These are phyloP conservation scores for Cucurbitaria berberidis DNA, from an alignment of 2,329 filamentous ascomycete genomes.

Conservation along the genomic window DNA sequence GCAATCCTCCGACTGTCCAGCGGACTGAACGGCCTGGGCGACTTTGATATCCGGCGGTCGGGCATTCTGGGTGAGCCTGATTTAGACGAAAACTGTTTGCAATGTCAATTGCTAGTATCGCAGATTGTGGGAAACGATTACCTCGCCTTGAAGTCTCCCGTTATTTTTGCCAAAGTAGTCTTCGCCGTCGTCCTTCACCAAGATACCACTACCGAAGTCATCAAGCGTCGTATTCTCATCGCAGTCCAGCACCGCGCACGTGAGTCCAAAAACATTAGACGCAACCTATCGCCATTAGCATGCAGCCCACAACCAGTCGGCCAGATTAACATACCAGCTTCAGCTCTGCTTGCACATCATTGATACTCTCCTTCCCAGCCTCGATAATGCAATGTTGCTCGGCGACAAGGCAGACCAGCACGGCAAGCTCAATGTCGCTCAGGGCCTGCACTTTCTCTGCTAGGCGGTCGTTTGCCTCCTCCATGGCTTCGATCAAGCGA, in stretches of 20 bases:
- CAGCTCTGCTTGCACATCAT: conserved; percentile 76
- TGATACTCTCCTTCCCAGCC: conserved; percentile 66
- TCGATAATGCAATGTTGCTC: conserved; percentile 90
- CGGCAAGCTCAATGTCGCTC: conserved; percentile 85
- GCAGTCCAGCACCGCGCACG: conserved; percentile 74
- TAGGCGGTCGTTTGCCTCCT: conserved; percentile 28
- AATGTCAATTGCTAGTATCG: conserved; percentile 9
- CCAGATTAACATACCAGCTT: conserved; percentile 61
- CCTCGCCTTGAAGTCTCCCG: conserved; percentile 18
- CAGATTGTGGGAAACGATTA: conserved; percentile 6
- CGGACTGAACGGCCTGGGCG: conserved; percentile 36
- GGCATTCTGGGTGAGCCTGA: conserved; percentile 25
- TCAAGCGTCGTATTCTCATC: conserved; percentile 76
- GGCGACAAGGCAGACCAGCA: conserved; percentile 79
- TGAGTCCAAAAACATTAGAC: conserved; percentile 73
- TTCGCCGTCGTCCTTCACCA: conserved; percentile 51
- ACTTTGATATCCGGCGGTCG: conserved; percentile 42
- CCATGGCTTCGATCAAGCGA: conserved; percentile 13
- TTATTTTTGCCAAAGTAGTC: conserved; percentile 28
- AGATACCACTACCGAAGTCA: conserved; percentile 76
- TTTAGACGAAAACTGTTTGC: conserved; percentile 19
- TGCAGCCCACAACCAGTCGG: neutral
- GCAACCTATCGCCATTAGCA: conserved; percentile 62
- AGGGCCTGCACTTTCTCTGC: conserved; percentile 75
- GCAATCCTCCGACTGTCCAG: conserved; percentile 67